Evolutionary conservation across 257 asterid species (phyloP).

Genomic region (Cinchona pubescens): DNA sequence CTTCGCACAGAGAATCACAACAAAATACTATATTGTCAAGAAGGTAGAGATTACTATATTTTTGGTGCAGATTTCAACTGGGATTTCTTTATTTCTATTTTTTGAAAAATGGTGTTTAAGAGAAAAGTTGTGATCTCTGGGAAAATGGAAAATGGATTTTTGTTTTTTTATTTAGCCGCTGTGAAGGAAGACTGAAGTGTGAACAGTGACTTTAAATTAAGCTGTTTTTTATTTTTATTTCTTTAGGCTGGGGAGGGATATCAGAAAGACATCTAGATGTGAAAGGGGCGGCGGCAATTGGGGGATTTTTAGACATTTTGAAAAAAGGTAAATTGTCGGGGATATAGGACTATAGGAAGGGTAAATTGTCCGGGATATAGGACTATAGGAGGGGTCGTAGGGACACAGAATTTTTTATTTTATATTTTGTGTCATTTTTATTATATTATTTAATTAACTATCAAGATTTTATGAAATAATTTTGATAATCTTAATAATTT

Average conservation of each 20-base stretch:
- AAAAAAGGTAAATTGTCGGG: conserved; percentile 2
- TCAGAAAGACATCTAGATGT: too few species aligned
- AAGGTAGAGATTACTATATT: conserved; percentile 9
- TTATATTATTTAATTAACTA: too few species aligned
- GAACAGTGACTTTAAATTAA: too few species aligned
- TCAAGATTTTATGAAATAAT: too few species aligned
- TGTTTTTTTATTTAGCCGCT: neutral
- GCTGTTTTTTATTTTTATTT: neutral
- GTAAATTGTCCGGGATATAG: too few species aligned
- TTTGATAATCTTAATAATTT: too few species aligned
- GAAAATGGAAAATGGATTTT: neutral
- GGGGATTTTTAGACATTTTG: conserved; percentile 15
- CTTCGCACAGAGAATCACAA: conserved; percentile 4
- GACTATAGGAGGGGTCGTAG: too few species aligned
- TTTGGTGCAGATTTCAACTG: neutral
- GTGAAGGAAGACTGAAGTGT: neutral
- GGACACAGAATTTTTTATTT: too few species aligned
- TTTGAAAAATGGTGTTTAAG: neutral
- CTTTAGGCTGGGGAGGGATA: too few species aligned
- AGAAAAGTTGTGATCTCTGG: neutral
- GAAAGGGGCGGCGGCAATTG: conserved; percentile 4
- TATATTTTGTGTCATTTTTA: too few species aligned
- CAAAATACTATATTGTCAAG: neutral
- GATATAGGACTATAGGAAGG: too few species aligned
- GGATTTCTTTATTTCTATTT: neutral